Percentiles rank a stretch among this genome's conserved stretches.
phyloP scores from a whole-genome alignment of 306 rosid genomes.

The Prosopis cineraria region DNA sequence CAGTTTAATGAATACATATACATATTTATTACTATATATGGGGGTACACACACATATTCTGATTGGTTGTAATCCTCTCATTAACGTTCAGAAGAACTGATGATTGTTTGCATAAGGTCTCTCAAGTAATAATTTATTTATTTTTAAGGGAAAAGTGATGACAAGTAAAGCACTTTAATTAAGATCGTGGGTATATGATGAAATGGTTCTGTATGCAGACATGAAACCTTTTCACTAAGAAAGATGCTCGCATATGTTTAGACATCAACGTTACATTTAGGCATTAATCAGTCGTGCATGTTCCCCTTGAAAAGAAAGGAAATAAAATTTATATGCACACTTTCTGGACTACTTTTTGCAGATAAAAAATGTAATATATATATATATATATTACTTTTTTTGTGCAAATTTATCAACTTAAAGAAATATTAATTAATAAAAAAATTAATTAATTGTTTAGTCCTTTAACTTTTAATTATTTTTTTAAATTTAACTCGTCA shows the following conservation, averaged over 20 bases:
- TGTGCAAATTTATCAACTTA: no score
- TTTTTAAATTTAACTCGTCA: no score
- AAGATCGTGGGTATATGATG: neutral
- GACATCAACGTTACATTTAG: conserved; percentile 47
- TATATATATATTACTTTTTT: no score
- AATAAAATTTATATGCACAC: neutral
- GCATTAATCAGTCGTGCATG: conserved; percentile 37
- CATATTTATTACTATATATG: neutral
- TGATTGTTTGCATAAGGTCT: neutral
- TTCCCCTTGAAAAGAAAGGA: conserved; percentile 37
- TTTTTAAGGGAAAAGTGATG: neutral
- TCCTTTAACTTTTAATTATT: no score
- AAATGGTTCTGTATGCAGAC: conserved; percentile 42
- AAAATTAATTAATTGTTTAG: no score
- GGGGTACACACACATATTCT: no score
- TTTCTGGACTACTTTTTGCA: neutral
- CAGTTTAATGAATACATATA: neutral
- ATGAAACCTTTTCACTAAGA: conserved; percentile 40
- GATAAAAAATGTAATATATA: no score
- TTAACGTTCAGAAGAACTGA: neutral
- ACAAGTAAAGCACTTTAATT: conserved; percentile 12
- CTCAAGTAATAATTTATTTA: neutral
- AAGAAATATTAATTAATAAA: no score
- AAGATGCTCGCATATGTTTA: conserved; percentile 40
- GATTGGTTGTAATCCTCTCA: neutral